Base-by-base conservation (phyloP, 768 basidiomycete species). In the Lactarius tabidus region DNA sequence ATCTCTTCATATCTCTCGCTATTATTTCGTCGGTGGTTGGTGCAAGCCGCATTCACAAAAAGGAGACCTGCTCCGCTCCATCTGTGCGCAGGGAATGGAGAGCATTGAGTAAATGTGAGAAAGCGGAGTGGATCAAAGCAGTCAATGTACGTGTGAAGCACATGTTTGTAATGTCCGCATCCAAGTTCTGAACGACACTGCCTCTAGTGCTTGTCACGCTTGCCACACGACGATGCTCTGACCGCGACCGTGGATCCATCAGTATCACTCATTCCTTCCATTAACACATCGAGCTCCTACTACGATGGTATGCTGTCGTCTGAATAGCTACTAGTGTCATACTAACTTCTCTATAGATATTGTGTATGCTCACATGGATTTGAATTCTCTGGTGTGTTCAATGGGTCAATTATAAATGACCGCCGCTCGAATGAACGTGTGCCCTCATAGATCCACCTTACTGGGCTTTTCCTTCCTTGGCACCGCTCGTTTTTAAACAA, bases 401-500 rank as follows among this genome's bases (percentile, higher is more conserved):
- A 26, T 51, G 23, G 14, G 14, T 28, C 6, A 51, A 15, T 2
- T 26, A 1, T 17, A 26, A 15, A 15, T 51, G 48, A 15, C 9
- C 14, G 26, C 48, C 48, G 6, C 48, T 51, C 26, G 26, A 26
- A 26, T 26, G 23, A 15, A 15, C 23, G 48, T 51, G 26, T 51
- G 14, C 48, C 28, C 48, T 6, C 10, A 15, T 26, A 73, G 72
- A 71, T 73, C 35, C 72, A 73, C 52, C 63, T 60, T 26, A 71
- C 71, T 0, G 74, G 72, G 1, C 36, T 67, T 9, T 75, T 75
- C 65, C 65, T 73, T 28, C 74, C 74, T 2, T 75, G 70, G 65
- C 74, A 75, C 60, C 71, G 74, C 9, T 73, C 66, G 63, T 73
- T 66, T 31, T 45, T 75, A 31, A 36, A 69, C 29, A 53, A 57